Base-by-base conservation (phyloP, 306 rosid species). In the Lotus japonicus region DNA sequence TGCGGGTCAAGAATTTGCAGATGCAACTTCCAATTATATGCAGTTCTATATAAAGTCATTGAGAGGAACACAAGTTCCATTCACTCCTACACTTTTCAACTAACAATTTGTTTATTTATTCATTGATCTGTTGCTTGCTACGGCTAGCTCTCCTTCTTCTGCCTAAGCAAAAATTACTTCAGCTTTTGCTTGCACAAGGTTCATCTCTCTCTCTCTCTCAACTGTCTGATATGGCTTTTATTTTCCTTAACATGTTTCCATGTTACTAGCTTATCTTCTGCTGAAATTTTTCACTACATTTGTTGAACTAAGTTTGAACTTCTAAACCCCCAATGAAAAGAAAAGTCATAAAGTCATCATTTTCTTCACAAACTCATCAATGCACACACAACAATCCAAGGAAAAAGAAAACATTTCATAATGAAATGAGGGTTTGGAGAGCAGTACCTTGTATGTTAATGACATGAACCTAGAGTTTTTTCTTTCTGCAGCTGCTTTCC, bases 401-500 rank as follows among this genome's bases (percentile, higher is more conserved):
- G 7, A 31, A 5, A 31, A 31, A 31, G 36, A 31, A 31, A 31
- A 31, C 36, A 31, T 31, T 31, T 31, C 0, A 31, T 31, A 1
- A 31, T 31, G 36, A 28, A 1, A 5, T 28, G 33, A 28, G 33
- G 4, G 5, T 28, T 28, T 28, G 2, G 26, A 21, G 5, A 28
- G 0, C 4, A 28, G 0, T 28, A 28, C 33, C 33, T 31, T n/a
- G 15, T 18, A 17, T 52, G 82, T 48, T 26, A 11, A 53, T 52
- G 16, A 69, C 38, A 46, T 42, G 14, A 75, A 42, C 13, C 13
- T 48, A 5, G 21, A 13, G 45, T 75, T 50, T 57, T 11, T 41
- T 21, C 9, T 2, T 41, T 66, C 23, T 60, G 81, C 75, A 72
- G 72, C 18, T 66, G 23, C 63, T 72, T 55, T 26, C 45, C 7